phyloP scores from a whole-genome alignment of 805 yeast species.

The Kuraishia capsulata region DNA sequence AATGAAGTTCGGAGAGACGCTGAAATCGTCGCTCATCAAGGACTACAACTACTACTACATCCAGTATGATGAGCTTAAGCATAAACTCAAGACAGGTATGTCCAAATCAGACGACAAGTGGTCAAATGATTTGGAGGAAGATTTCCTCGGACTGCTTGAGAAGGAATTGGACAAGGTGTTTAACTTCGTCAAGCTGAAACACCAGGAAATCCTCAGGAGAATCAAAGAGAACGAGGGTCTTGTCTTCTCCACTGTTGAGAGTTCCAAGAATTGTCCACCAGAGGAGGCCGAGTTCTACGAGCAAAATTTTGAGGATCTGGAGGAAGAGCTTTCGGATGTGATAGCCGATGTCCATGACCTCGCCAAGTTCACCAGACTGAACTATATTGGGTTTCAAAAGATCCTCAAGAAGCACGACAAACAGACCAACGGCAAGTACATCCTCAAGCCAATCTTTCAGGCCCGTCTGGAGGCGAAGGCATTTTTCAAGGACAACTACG shows the following conservation, averaged over 20 bases:
- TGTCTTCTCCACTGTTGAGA: constrained; percentile 50
- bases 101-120: constrained; percentile 46
- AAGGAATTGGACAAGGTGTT: constrained; percentile 86
- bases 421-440: constrained; percentile 55
- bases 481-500: constrained; percentile 92
- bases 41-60: constrained; percentile 89
- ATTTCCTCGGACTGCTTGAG: constrained; percentile 68
- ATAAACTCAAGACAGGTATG: constrained; percentile 63
- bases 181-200: constrained; percentile 82
- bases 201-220: constrained; percentile 76
- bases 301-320: constrained; percentile 64
- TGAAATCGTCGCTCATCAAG: constrained; percentile 80
- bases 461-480: constrained; percentile 91
- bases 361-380: constrained; percentile 86
- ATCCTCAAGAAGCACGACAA: constrained; percentile 96
- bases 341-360: constrained; percentile 97
- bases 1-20: constrained; percentile 96
- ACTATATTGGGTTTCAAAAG: constrained; percentile 95
- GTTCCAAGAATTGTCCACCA: constrained; percentile 26
- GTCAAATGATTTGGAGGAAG: constrained; percentile 75
- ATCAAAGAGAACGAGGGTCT: constrained; percentile 73
- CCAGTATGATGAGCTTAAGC: constrained; percentile 84
- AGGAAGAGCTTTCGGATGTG: constrained; percentile 72
- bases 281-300: constrained; percentile 31
- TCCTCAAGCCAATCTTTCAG: constrained; percentile 84